Percentiles rank a stretch among this genome's conserved stretches.
Conservation (phyloP, 2,329 filamentous ascomycete species). For the Penicillium sp. region DNA sequence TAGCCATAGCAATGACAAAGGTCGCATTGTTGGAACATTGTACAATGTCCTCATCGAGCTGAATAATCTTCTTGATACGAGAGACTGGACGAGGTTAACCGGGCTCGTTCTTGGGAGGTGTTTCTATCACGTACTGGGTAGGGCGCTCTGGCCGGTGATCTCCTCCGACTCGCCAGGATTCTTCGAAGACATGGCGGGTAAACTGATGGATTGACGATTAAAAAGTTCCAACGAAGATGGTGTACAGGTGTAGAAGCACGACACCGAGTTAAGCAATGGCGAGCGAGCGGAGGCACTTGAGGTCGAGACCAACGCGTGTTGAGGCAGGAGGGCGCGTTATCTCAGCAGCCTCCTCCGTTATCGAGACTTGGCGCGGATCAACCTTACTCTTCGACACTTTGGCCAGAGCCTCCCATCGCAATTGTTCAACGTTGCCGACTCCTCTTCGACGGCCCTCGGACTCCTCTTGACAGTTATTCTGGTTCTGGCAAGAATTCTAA, state of each 20-base stretch:
- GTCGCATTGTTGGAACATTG: constrained; percentile 92
- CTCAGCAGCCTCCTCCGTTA: constrained; percentile 28
- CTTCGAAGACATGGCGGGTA: constrained; percentile 80
- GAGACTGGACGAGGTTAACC: constrained; percentile 66
- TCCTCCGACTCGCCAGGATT: constrained; percentile 83
- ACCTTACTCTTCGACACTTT: constrained; percentile 20
- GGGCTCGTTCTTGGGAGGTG: background rate
- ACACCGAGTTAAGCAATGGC: no score
- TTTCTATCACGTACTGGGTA: constrained; percentile 70
- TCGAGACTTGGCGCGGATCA: constrained; percentile 29
- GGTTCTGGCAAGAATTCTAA: background rate
- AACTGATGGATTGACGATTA: no score
- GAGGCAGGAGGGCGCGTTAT: constrained; percentile 24
- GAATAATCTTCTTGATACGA: constrained; percentile 93
- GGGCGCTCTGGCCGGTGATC: constrained; percentile 79
- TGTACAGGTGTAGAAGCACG: no score
- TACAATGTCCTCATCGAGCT: constrained; percentile 80
- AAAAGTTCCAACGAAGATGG: no score
- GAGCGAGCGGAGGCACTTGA: no score
- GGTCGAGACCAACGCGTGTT: constrained; percentile 24
- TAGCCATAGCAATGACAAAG: constrained; percentile 90
- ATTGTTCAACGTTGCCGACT: constrained; percentile 6
- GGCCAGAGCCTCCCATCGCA: constrained; percentile 9
- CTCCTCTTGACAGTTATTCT: background rate
- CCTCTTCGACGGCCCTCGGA: background rate